Conservation (phyloP, 2,329 filamentous ascomycete genomes). For the Diplodia sapinea region DNA sequence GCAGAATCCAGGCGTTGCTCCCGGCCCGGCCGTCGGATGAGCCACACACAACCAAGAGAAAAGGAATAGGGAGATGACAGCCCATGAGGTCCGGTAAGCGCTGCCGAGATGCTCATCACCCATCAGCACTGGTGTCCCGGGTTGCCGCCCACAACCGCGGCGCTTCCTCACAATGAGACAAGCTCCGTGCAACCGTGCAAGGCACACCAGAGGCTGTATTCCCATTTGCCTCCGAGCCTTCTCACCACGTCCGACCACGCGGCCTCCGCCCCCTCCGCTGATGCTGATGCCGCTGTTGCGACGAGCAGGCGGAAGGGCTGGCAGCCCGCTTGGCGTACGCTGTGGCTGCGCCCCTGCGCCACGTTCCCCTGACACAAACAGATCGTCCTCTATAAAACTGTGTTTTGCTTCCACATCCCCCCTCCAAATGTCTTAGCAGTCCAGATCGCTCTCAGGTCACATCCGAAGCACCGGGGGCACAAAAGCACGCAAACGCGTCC, state of each 20-base stretch:
- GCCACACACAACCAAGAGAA: not conserved
- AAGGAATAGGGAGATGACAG: not conserved
- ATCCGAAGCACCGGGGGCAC: not conserved
- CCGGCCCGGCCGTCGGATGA: not conserved
- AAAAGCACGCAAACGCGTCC: no score
- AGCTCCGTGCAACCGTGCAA: not conserved
- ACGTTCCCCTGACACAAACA: not conserved
- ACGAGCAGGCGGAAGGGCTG: not conserved
- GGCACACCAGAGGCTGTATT: not conserved
- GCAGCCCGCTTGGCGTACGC: not conserved
- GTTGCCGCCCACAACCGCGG: not conserved
- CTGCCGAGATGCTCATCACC: not conserved
- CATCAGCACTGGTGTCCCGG: not conserved
- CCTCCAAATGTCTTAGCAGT: not conserved
- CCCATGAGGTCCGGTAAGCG: not conserved
- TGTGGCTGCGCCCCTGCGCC: conserved; percentile 1
- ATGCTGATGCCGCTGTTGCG: not conserved
- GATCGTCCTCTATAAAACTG: not conserved
- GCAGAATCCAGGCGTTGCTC: not conserved
- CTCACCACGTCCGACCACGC: not conserved
- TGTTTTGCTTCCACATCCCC: not conserved
- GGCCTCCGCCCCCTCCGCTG: not conserved
- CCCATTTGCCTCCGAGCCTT: not conserved
- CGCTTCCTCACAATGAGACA: conserved; percentile 2
- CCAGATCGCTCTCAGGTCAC: not conserved